Base-by-base conservation (phyloP, 345 rosid species). In the Sonneratia alba region DNA sequence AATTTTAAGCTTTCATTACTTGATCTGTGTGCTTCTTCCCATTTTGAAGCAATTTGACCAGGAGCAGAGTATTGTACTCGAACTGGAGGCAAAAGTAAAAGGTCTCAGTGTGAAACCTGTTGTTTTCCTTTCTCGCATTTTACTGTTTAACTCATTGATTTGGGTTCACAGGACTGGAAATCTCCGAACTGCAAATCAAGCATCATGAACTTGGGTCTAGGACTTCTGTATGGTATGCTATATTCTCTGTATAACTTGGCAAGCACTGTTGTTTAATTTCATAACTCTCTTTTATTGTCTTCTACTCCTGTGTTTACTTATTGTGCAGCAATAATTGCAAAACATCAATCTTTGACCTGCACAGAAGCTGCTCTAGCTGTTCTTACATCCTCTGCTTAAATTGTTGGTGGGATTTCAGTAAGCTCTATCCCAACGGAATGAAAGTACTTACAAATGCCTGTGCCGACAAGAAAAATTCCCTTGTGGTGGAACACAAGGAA, bases 1-100 rank as follows among this genome's bases (percentile, higher is more conserved):
- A 78, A 90, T 92, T 75, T 73, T 90, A 69, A 80, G 84, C 81
- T 84, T 89, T 75, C 99, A 90, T 82, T 88, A 92, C 76, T 81
- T 91, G 79, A 87, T 88, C 77, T 95, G 97, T 78, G 79, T 88
- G 90, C 93, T 95, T 79, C 99, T 95, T 84, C 98, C 99, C 73
- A 81, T 89, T 45, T 70, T 95, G 70, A 92, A 85, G 73, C 83
- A 84, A 84, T 84, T 95, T 78, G 89, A 92, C 73, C 81, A 83
- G 77, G 90, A 87, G 65, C 86, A 79, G 63, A 81, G 77, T 69
- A 71, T 77, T 63, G 92, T 90, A 85, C 74, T 86, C 68, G 91
- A 88, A 71, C 77, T 80, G 15, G 99, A 90, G 80, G 91, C 86
- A 71, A 87, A 81, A 81, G 43, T 79, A 68, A 86, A 79, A 89